Conservation (phyloP, 2,329 filamentous ascomycete genomes). For the Stemphylium beticola region DNA sequence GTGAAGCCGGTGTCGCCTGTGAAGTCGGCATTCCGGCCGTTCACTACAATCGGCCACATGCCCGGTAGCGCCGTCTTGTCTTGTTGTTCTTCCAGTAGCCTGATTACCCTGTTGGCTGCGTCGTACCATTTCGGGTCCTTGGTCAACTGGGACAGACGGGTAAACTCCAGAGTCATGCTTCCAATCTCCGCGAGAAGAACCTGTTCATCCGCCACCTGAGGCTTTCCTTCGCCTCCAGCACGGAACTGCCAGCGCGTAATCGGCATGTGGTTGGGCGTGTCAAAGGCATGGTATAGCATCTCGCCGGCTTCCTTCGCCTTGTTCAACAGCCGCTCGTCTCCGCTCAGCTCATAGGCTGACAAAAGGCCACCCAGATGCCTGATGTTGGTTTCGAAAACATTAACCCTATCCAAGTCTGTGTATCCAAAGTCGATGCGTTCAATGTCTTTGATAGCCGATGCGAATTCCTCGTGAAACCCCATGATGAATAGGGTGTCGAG, state of each 20-base stretch:
- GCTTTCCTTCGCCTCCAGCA: conserved; percentile 45
- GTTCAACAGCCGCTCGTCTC: conserved; percentile 72
- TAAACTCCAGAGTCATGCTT: conserved; percentile 57
- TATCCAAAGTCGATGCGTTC: conserved; percentile 53
- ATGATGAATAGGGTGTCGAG: conserved; percentile 58
- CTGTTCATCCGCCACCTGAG: conserved; percentile 49
- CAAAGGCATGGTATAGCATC: conserved; percentile 81
- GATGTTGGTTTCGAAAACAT: conserved; percentile 63
- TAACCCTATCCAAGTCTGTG: conserved; percentile 49
- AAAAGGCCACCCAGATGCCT: conserved; percentile 87
- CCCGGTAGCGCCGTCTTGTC: conserved; percentile 53
- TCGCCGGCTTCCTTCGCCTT: conserved; percentile 83
- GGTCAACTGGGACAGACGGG: conserved; percentile 54
- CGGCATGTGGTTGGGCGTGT: conserved; percentile 94
- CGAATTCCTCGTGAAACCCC: conserved; percentile 56
- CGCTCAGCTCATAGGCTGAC: conserved; percentile 85
- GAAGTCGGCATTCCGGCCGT: conserved; percentile 50
- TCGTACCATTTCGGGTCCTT: conserved; percentile 55
- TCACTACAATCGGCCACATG: conserved; percentile 57
- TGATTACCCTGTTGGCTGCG: conserved; percentile 53
- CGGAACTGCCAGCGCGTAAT: conserved; percentile 55
- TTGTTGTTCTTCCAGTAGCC: conserved; percentile 51
- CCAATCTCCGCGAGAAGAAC: conserved; percentile 57
- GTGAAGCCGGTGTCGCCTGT: conserved; percentile 48
- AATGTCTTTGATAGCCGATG: conserved; percentile 52